A percentile compares a stretch with the other conserved stretches of the same genome.
phyloP scores from a whole-genome alignment of 1,284 basidiomycete species.

The Cerioporus squamosus region DNA sequence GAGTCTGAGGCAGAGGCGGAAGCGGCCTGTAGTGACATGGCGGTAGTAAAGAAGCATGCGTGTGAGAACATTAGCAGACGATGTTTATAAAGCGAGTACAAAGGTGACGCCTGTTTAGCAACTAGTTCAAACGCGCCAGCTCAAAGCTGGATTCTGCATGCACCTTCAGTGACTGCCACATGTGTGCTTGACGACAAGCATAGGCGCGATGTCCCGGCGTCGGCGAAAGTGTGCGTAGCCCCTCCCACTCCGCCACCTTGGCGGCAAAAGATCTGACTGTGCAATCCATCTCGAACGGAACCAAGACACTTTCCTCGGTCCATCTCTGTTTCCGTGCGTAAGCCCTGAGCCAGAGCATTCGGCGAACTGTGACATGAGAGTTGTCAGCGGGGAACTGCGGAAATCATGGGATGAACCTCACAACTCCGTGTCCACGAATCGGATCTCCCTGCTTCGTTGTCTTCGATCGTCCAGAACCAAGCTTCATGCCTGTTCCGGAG shows the following conservation, averaged over 20 bases:
- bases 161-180: not conserved
- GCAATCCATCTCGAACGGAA: conserved; percentile 4
- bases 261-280: not conserved
- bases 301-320: not conserved
- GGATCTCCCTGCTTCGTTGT: not conserved
- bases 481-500: not conserved
- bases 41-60: no score
- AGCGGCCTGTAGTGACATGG: no score
- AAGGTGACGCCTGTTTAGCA: not conserved
- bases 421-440: not conserved
- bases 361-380: not conserved
- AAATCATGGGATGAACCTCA: not conserved
- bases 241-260: not conserved
- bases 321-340: not conserved
- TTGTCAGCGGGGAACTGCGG: not conserved
- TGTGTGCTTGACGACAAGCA: not conserved
- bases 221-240: not conserved
- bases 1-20: no score
- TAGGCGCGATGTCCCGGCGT: not conserved
- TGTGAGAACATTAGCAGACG: no score
- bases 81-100: not conserved
- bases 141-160: not conserved
- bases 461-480: conserved; percentile 3
- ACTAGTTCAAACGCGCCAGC: not conserved
- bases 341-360: not conserved